Evolutionary conservation across 1,139 yeast species (phyloP), one percentile per base, ranked within the genome.

Genomic region (Zygoascus hellenicus): DNA sequence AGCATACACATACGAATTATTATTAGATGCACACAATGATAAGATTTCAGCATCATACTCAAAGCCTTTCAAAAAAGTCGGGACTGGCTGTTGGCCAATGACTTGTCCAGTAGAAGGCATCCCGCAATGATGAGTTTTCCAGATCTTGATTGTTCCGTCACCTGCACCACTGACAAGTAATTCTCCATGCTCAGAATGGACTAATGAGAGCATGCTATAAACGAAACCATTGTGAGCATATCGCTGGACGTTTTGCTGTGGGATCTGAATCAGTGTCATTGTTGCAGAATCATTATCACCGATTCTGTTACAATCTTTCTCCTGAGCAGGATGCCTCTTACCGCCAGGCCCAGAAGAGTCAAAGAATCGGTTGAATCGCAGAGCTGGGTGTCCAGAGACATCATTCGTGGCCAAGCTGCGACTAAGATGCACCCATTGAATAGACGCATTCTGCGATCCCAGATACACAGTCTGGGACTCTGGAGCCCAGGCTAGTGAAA

Each of bases 221-320:
- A 92, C 81, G 58, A 86, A 90, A 6, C 97, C 96, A 60, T 85
- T 80, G 62, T 92, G 98, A 1, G 98, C 97, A 65, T 87, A 92
- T 10, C 81, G 71, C 2, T 86, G 73, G 34, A 80, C 76, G 58
- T 88, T 82, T 17, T 74, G 71, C 9, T 78, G 70, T 1, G 85
- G 83, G 13, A 88, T 76, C 63, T 90, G 96, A 31, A 87, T 71
- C 26, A 36, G 16, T 10, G 39, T 42, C 26, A 30, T 34, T 9
- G 32, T 13, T 2, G 26, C 34, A 28, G 33, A 26, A 6, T n/a
- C n/a, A 22, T 19, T 15, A n/a, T 11, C 30, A 6, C 37, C 15
- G 26, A 22, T 22, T 5, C 6, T 22, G 26, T 4, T 6, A 30
- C 11, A 35, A 14, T 44, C 26, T 26, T 30, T 30, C 17, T 28